A percentile compares a stretch with the other conserved stretches of the same genome.
Evolutionary conservation across 1,284 basidiomycete species (phyloP).

Genomic region (Cryptococcus maquisensis): DNA sequence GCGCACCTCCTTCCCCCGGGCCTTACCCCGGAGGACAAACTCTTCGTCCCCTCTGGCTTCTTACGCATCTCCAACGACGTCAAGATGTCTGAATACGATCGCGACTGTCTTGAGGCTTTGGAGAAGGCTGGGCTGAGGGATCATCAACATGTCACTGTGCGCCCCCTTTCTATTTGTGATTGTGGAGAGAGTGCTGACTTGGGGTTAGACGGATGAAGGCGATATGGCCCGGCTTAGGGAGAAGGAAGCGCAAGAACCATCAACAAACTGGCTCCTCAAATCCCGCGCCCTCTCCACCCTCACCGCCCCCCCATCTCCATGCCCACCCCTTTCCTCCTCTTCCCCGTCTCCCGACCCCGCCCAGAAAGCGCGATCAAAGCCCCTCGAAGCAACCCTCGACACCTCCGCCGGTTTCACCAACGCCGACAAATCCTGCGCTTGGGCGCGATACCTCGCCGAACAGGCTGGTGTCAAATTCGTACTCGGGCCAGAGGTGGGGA

Average conservation of each 20-base stretch:
- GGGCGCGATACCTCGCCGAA: slow-evolving; percentile 17
- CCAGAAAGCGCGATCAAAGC: neutral
- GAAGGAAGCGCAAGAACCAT: slow-evolving; percentile 1
- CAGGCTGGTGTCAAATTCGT: slow-evolving; percentile 23
- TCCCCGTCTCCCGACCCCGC: slow-evolving; percentile 1
- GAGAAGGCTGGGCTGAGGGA: slow-evolving; percentile 15
- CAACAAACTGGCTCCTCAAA: slow-evolving; percentile 5
- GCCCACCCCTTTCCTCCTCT: neutral
- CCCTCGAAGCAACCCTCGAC: slow-evolving; percentile 17
- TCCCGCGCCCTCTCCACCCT: slow-evolving; percentile 1
- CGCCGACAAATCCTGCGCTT: slow-evolving; percentile 25
- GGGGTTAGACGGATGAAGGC: slow-evolving; percentile 9
- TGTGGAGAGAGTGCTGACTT: neutral
- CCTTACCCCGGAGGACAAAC: slow-evolving; percentile 9
- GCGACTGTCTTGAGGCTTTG: slow-evolving; percentile 11
- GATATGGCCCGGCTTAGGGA: slow-evolving; percentile 6
- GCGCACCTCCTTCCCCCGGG: slow-evolving; percentile 16
- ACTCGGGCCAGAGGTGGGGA: slow-evolving; percentile 12
- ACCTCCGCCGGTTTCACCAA: slow-evolving; percentile 21
- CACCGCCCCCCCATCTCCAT: neutral
- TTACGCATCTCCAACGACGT: slow-evolving; percentile 10
- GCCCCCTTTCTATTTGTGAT: neutral
- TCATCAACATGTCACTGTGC: slow-evolving; percentile 14
- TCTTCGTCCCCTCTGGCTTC: slow-evolving; percentile 18
- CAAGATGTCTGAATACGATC: slow-evolving; percentile 12